phyloP scores from a whole-genome alignment of 495 filamentous ascomycete genomes.

The Penicillium mononematosum region DNA sequence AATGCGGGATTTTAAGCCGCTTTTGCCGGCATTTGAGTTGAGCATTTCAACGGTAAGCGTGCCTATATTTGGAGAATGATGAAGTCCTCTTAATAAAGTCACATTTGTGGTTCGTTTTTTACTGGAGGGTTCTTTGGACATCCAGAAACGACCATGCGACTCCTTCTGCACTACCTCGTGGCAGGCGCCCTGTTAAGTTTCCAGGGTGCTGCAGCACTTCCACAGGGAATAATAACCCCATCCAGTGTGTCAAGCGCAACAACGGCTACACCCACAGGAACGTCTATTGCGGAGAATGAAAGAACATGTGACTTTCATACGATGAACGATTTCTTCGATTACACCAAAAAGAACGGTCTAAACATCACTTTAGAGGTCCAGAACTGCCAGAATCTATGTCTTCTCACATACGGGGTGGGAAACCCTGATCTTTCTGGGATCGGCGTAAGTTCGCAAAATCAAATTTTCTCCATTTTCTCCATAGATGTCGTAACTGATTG shows the following conservation, averaged over 20 bases:
- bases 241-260: background rate
- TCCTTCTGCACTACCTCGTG: background rate
- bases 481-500: background rate
- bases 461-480: background rate
- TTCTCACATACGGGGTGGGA: background rate
- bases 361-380: slow-evolving; percentile 2
- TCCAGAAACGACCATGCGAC: background rate
- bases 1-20: background rate
- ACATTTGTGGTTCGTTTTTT: background rate
- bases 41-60: background rate
- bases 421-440: slow-evolving; percentile 9
- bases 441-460: background rate
- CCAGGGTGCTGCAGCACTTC: background rate
- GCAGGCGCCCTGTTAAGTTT: background rate
- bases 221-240: background rate
- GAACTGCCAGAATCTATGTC: slow-evolving; percentile 2
- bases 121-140: background rate
- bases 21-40: background rate
- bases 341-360: slow-evolving; percentile 1
- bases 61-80: background rate
- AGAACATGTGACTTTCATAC: background rate
- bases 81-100: background rate
- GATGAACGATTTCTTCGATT: slow-evolving; percentile 2
- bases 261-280: background rate
- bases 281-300: background rate